Conservation (phyloP, 495 filamentous ascomycete species). For the Penicillium arizonense region DNA sequence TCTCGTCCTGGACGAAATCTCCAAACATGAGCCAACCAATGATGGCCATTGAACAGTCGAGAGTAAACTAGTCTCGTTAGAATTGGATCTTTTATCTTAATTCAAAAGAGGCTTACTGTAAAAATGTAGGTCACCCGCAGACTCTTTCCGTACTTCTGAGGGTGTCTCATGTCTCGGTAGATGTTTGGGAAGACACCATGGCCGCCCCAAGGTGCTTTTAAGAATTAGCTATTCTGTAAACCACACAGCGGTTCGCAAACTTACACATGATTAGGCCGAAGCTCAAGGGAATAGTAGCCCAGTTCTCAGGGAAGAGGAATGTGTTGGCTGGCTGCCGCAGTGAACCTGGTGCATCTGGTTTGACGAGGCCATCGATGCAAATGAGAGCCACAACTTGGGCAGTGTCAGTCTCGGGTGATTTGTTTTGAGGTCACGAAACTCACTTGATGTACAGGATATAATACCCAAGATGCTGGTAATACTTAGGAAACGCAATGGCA, state of each 20-base stretch:
- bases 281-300: constrained; percentile 85
- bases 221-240: not conserved
- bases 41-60: constrained; percentile 79
- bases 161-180: constrained; percentile 96
- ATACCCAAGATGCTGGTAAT: constrained; percentile 92
- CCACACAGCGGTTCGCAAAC: constrained; percentile 6
- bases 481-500: constrained; percentile 80
- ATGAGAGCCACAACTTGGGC: constrained; percentile 72
- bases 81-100: not conserved
- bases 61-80: constrained; percentile 56
- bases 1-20: constrained; percentile 76
- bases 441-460: constrained; percentile 80
- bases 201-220: constrained; percentile 81
- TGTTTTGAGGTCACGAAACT: constrained; percentile 31
- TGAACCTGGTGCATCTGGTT: constrained; percentile 76
- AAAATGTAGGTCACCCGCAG: constrained; percentile 85
- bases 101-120: constrained; percentile 57
- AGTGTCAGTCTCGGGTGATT: constrained; percentile 6
- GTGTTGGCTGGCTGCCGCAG: constrained; percentile 79
- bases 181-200: constrained; percentile 96
- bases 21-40: constrained; percentile 93
- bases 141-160: constrained; percentile 74
- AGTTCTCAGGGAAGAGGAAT: constrained; percentile 73
- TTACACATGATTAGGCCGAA: constrained; percentile 91
- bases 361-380: constrained; percentile 81